Evolutionary conservation across 495 filamentous ascomycete species (phyloP).

Genomic region (Podospora pseudoanserina): DNA sequence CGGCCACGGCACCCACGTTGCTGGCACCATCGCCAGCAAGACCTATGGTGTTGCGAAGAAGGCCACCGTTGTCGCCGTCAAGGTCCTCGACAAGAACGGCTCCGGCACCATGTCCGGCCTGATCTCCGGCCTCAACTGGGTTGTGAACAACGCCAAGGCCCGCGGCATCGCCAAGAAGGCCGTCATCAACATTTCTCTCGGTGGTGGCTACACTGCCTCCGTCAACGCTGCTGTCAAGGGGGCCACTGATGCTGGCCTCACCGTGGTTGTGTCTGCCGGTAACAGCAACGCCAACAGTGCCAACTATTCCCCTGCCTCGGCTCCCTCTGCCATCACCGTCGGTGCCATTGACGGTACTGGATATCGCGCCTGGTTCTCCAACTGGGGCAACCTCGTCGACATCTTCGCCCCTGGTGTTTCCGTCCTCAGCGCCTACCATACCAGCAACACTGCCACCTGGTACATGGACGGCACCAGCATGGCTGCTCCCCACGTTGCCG

Average conservation of each 20-base stretch:
- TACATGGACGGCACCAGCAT: slow-evolving; percentile 49
- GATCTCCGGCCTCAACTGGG: slow-evolving; percentile 56
- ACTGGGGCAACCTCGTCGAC: slow-evolving; percentile 58
- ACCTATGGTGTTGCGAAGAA: slow-evolving; percentile 65
- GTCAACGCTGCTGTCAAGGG: slow-evolving; percentile 50
- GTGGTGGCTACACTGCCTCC: slow-evolving; percentile 50
- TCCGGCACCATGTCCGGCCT: slow-evolving; percentile 43
- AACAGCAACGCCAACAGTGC: slow-evolving; percentile 42
- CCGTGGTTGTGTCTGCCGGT: slow-evolving; percentile 52
- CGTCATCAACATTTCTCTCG: slow-evolving; percentile 53
- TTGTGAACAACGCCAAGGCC: slow-evolving; percentile 42
- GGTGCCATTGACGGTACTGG: slow-evolving; percentile 49
- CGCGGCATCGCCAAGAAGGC: slow-evolving; percentile 35
- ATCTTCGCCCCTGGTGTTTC: slow-evolving; percentile 55
- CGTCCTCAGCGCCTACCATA: slow-evolving; percentile 33
- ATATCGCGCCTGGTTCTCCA: slow-evolving; percentile 51
- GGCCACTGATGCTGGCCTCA: slow-evolving; percentile 46
- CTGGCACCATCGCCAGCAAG: slow-evolving; percentile 55
- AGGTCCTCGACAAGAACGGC: slow-evolving; percentile 52
- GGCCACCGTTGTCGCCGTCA: slow-evolving; percentile 60
- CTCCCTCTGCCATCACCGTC: slow-evolving; percentile 53
- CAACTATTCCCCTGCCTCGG: slow-evolving; percentile 53
- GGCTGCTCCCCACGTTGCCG: slow-evolving; percentile 50
- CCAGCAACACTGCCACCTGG: slow-evolving; percentile 33
- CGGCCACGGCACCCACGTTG: slow-evolving; percentile 65